A percentile compares a stretch with the other conserved stretches of the same genome.
phyloP scores from a whole-genome alignment of 2,329 filamentous ascomycete genomes.

The Nemania sp. region DNA sequence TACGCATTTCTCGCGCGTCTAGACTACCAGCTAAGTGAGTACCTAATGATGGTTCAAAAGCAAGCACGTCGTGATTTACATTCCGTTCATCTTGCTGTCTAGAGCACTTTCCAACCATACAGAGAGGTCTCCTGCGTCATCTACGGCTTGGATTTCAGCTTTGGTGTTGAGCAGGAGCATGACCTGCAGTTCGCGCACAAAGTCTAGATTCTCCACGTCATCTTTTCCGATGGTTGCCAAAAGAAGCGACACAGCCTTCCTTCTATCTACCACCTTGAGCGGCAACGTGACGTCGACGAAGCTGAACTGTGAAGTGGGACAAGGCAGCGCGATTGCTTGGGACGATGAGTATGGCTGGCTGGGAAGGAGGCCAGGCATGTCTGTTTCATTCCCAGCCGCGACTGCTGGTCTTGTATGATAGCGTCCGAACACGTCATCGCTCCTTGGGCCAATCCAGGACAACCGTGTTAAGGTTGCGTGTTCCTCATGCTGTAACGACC shows the following conservation, averaged over 20 bases:
- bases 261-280: conserved; percentile 62
- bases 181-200: conserved; percentile 64
- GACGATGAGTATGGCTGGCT: background rate
- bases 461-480: conserved; percentile 55
- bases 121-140: conserved; percentile 56
- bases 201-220: conserved; percentile 41
- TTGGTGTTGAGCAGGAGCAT: conserved; percentile 78
- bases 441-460: conserved; percentile 67
- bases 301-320: background rate
- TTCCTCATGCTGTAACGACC: conserved; percentile 63
- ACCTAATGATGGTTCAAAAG: background rate
- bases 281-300: conserved; percentile 33
- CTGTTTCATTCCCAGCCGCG: background rate
- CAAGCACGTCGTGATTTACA: background rate
- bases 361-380: background rate
- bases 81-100: background rate
- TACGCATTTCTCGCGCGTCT: background rate
- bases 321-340: background rate
- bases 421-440: conserved; percentile 45
- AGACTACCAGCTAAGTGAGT: background rate
- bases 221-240: conserved; percentile 44
- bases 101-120: conserved; percentile 56
- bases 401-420: background rate
- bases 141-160: conserved; percentile 75
- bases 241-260: conserved; percentile 59